These are phyloP conservation scores for Solanum stenotomum DNA, from an alignment of 257 asterid species.

Conservation along the genomic window DNA sequence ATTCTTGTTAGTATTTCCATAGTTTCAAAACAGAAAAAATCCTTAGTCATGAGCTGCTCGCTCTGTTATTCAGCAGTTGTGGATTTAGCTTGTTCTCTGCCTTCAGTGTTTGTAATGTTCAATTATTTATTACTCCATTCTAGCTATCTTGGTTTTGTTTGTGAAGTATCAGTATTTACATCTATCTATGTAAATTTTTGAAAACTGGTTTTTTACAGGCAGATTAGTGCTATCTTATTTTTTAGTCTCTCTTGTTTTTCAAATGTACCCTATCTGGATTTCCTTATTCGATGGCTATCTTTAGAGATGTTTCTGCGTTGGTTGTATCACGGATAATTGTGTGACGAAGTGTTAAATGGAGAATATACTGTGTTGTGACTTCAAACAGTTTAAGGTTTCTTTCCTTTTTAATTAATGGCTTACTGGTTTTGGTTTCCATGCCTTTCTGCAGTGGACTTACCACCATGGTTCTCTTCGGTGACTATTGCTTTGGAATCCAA, in stretches of 20 bases:
- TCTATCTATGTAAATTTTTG: neutral
- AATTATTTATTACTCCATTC: neutral
- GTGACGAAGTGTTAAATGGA: neutral
- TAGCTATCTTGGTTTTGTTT: neutral
- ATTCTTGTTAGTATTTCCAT: neutral
- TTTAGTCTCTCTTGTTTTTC: neutral
- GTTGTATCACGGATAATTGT: neutral
- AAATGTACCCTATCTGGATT: neutral
- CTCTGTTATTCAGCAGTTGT: neutral
- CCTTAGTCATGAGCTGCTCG: neutral
- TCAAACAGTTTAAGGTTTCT: neutral
- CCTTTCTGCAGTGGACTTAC: conserved; percentile 77
- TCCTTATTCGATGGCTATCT: neutral
- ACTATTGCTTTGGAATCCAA: conserved; percentile 66
- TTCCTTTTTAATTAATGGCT: neutral
- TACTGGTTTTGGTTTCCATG: neutral
- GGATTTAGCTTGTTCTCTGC: neutral
- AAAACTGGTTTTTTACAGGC: neutral
- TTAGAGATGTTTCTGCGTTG: neutral
- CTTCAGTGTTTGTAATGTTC: neutral
- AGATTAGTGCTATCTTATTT: neutral
- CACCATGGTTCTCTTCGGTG: conserved; percentile 79
- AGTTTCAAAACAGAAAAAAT: neutral
- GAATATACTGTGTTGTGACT: neutral
- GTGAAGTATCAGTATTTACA: neutral